Evolutionary conservation across 257 asterid genomes (phyloP), one percentile per base, ranked within the genome.

Genomic region (Verbena officinalis): DNA sequence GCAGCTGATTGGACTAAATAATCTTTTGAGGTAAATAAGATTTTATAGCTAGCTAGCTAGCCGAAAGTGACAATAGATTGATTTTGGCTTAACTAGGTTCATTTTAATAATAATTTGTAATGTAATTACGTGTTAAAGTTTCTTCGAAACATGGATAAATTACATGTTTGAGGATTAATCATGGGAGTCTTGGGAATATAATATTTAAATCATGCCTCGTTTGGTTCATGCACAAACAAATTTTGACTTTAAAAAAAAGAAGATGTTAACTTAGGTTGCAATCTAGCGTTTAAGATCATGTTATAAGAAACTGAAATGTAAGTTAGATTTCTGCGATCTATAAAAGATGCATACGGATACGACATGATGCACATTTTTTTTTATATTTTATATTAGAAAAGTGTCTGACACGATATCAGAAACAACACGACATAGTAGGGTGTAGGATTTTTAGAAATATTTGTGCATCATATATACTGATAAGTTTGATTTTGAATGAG

Each of bases 61-160:
- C 79, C 75, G 84, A 79, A 76, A 72, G 74, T 14, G 84, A 75
- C 67, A 42, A 13, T 1, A 17, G 5, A 33, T 33, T 23, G 14
- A 7, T 54, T 67, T 57, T 45, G 20, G 20, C 36, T 21, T 19
- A 40, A 7, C 54, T 51, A 61, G 68, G 42, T 64, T 42, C 2
- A 42, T 12, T 44, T 71, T 33, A 2, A 62, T 14, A 24, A 11
- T 27, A 27, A 27, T 14, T 48, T 46, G 46, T 27, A 27, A 27
- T 27, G 40, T 4, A 43, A 11, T 48, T 45, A 44, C 55, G 65
- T 62, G 68, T 46, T n/a, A n/a, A n/a, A 52, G 52, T 63, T 49
- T 31, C 58, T 34, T 63, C 13, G 1, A 13, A 21, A 62, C 55
- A 34, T 38, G 75, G 68, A 48, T 56, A 55, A 1, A 21, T 31